Evolutionary conservation across 1,284 basidiomycete species (phyloP).

Genomic region (Apiotrichum veenhuisii): DNA sequence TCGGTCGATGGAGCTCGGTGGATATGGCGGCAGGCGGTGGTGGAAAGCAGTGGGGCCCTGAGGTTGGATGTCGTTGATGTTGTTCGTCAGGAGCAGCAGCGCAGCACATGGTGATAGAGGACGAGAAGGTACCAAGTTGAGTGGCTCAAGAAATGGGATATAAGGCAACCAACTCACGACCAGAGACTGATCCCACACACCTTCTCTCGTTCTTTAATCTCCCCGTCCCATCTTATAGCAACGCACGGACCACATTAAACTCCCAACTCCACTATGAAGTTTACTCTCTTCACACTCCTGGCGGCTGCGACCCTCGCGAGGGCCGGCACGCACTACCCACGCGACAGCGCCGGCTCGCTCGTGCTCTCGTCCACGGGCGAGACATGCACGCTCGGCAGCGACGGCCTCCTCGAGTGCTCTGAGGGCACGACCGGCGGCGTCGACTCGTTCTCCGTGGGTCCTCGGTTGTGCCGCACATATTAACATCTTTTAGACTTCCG

Average conservation of each 20-base stretch:
- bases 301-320: not conserved
- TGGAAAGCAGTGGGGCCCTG: too few relatives aligned
- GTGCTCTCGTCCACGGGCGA: not conserved
- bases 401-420: not conserved
- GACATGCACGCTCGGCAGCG: not conserved
- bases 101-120: too few relatives aligned
- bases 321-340: not conserved
- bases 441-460: not conserved
- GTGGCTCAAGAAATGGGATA: too few relatives aligned
- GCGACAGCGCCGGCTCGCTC: not conserved
- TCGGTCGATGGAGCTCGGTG: too few relatives aligned
- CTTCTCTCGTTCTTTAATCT: not conserved
- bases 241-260: not conserved
- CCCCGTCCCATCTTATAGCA: not conserved
- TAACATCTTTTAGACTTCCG: not conserved
- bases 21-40: too few relatives aligned
- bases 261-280: not conserved
- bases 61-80: too few relatives aligned
- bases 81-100: too few relatives aligned
- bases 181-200: too few relatives aligned
- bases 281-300: not conserved
- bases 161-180: too few relatives aligned
- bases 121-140: too few relatives aligned
- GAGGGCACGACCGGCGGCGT: not conserved
- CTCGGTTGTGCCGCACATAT: too few relatives aligned